phyloP scores from a whole-genome alignment of 352 stramenopile genomes.

The Phytophthora sojae region DNA sequence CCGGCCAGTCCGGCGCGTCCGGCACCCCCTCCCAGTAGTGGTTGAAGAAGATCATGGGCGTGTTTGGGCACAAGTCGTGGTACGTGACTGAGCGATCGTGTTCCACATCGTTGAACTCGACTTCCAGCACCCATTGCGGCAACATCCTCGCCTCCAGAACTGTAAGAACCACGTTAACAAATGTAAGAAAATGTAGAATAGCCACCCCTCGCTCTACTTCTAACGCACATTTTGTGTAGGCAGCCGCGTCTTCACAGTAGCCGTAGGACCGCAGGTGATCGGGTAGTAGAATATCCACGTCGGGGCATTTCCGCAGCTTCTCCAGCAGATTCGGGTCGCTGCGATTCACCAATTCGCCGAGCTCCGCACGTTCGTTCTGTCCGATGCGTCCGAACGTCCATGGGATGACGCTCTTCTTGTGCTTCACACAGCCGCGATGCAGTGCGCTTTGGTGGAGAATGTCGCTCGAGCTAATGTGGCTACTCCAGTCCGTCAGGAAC shows the following conservation, averaged over 20 bases:
- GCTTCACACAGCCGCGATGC: constrained; percentile 46
- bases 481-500: constrained; percentile 42
- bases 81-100: constrained; percentile 43
- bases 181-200: neutral
- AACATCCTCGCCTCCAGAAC: constrained; percentile 51
- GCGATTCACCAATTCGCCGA: constrained; percentile 33
- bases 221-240: constrained; percentile 64
- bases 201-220: no score
- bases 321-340: constrained; percentile 47
- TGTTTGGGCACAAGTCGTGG: constrained; percentile 58
- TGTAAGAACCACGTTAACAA: neutral
- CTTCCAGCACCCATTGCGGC: constrained; percentile 46
- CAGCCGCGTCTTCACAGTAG: constrained; percentile 71
- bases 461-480: constrained; percentile 30
- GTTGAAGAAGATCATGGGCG: constrained; percentile 60
- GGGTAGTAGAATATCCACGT: constrained; percentile 64
- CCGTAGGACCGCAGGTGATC: constrained; percentile 42
- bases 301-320: constrained; percentile 54
- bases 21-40: constrained; percentile 57
- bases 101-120: constrained; percentile 34
- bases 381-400: constrained; percentile 52
- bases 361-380: constrained; percentile 10
- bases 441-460: constrained; percentile 50
- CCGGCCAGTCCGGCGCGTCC: constrained; percentile 32
- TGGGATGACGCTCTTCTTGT: constrained; percentile 53